Evolutionary conservation across 306 rosid species (phyloP).

Genomic region (Malus orientalis): DNA sequence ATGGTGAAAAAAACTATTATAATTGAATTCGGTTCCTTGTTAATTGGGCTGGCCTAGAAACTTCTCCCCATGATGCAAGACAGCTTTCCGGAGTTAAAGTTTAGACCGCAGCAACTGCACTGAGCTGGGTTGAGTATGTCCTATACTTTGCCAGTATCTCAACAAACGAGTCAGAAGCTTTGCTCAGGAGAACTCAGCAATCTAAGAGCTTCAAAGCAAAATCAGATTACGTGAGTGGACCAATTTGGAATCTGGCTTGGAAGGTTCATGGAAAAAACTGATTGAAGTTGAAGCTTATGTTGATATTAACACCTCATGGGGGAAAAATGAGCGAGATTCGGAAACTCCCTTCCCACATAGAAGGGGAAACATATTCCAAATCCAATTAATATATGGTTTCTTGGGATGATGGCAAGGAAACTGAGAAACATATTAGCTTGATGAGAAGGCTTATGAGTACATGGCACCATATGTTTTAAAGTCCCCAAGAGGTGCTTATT

Average conservation of each 20-base stretch:
- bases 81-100: slow-evolving; percentile 49
- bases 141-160: slow-evolving; percentile 44
- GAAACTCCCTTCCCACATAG: slow-evolving; percentile 66
- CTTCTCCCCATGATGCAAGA: slow-evolving; percentile 37
- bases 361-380: slow-evolving; percentile 52
- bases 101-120: slow-evolving; percentile 35
- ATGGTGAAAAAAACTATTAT: slow-evolving; percentile 33
- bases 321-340: slow-evolving; percentile 49
- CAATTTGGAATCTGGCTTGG: slow-evolving; percentile 44
- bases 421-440: slow-evolving; percentile 30
- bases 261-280: slow-evolving; percentile 42
- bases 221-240: slow-evolving; percentile 50
- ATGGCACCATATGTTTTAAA: slow-evolving; percentile 57
- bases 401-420: slow-evolving; percentile 38
- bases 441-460: slow-evolving; percentile 49
- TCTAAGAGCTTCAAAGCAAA: slow-evolving; percentile 55
- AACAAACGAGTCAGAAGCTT: slow-evolving; percentile 34
- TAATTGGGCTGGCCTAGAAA: slow-evolving; percentile 36
- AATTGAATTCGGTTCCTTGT: slow-evolving; percentile 43
- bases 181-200: slow-evolving; percentile 33
- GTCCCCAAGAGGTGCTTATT: slow-evolving; percentile 61
- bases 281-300: slow-evolving; percentile 26
- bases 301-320: slow-evolving; percentile 56
- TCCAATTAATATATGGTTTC: slow-evolving; percentile 29
- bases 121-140: slow-evolving; percentile 58